phyloP scores from a whole-genome alignment of 2,329 filamentous ascomycete genomes.

The Arachnopeziza araneosa region DNA sequence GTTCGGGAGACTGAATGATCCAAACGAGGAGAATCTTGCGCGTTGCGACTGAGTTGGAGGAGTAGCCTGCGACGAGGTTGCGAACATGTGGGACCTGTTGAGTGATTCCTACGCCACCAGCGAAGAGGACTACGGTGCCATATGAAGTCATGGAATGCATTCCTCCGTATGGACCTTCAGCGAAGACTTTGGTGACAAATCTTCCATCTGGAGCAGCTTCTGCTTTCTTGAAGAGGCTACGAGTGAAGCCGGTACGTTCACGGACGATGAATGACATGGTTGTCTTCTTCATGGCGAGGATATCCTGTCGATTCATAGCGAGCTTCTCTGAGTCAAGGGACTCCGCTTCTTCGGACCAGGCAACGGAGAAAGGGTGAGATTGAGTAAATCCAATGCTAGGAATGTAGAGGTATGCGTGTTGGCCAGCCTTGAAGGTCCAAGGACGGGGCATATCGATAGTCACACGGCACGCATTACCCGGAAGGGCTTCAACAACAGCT shows the following conservation, averaged over 20 bases:
- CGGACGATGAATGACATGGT: slow-evolving; percentile 68
- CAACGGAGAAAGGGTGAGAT: slow-evolving; percentile 74
- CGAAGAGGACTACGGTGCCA: slow-evolving; percentile 73
- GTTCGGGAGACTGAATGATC: slow-evolving; percentile 74
- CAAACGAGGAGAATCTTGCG: slow-evolving; percentile 70
- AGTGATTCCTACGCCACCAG: slow-evolving; percentile 75
- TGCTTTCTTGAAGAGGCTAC: slow-evolving; percentile 62
- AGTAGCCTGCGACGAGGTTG: slow-evolving; percentile 63
- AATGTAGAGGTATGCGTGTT: slow-evolving; percentile 77
- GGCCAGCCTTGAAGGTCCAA: slow-evolving; percentile 70
- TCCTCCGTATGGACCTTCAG: slow-evolving; percentile 74
- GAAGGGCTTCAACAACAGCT: slow-evolving; percentile 68
- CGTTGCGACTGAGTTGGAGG: slow-evolving; percentile 63
- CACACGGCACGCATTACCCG: slow-evolving; percentile 68
- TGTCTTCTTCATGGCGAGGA: slow-evolving; percentile 54
- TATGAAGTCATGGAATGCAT: slow-evolving; percentile 56
- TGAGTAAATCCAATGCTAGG: slow-evolving; percentile 66
- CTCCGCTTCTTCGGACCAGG: slow-evolving; percentile 67
- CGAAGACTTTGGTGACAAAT: slow-evolving; percentile 58
- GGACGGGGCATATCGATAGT: slow-evolving; percentile 69
- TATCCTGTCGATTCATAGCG: slow-evolving; percentile 53
- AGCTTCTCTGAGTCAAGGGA: slow-evolving; percentile 47
- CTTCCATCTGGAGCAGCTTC: slow-evolving; percentile 53
- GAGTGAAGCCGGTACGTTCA: slow-evolving; percentile 68
- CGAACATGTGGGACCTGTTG: slow-evolving; percentile 73